Percentiles rank a stretch among this genome's conserved stretches.
Evolutionary conservation across 2,329 filamentous ascomycete species (phyloP).

Genomic region (Colletotrichum zoysiae): DNA sequence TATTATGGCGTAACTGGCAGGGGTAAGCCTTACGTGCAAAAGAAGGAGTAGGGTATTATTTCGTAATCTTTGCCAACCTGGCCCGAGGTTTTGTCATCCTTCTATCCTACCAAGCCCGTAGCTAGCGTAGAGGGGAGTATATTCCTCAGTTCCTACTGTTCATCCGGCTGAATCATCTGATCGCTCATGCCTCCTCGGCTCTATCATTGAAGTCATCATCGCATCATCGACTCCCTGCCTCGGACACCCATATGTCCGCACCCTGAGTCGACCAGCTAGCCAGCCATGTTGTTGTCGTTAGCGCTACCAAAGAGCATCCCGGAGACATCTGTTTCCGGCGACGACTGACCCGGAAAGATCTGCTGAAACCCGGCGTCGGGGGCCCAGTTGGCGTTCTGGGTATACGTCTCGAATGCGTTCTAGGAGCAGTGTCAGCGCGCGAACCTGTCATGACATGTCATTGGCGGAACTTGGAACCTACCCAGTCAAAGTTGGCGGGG

Average conservation of each 20-base stretch:
- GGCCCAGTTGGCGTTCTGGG: slow-evolving; percentile 67
- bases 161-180: slow-evolving; percentile 1
- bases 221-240: slow-evolving; percentile 1
- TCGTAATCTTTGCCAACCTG: slow-evolving; percentile 11
- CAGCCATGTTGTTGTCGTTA: slow-evolving; percentile 33
- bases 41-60: slow-evolving; percentile 40
- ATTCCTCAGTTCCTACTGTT: slow-evolving; percentile 1
- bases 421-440: slow-evolving; percentile 47
- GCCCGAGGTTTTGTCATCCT: not conserved
- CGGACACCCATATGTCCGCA: not conserved
- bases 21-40: slow-evolving; percentile 4
- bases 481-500: slow-evolving; percentile 69
- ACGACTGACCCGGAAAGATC: slow-evolving; percentile 45
- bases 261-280: slow-evolving; percentile 6
- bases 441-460: not conserved
- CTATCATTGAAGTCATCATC: slow-evolving; percentile 32
- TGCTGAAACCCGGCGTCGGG: slow-evolving; percentile 66
- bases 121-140: slow-evolving; percentile 20
- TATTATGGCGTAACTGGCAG: not conserved
- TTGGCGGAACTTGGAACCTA: slow-evolving; percentile 51
- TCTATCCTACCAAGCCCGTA: slow-evolving; percentile 9
- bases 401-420: slow-evolving; percentile 69
- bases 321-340: slow-evolving; percentile 32
- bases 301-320: slow-evolving; percentile 26
- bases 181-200: slow-evolving; percentile 14